These are phyloP conservation scores for Melampsora americana DNA, from an alignment of 1,284 basidiomycete genomes.

Conservation along the genomic window DNA sequence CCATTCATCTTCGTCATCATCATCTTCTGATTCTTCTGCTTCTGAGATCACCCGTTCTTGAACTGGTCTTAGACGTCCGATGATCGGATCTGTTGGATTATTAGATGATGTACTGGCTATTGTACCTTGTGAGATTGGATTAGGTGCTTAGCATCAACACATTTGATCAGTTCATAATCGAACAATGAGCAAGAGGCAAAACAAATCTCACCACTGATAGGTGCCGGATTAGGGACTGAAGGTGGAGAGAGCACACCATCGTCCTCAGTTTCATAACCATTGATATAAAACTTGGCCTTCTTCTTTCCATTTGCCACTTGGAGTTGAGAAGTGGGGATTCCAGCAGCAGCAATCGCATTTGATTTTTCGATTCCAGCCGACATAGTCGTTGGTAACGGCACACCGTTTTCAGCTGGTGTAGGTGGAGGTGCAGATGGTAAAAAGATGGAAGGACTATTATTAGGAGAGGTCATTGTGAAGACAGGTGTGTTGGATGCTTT, in stretches of 20 bases:
- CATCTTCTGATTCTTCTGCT: conserved; percentile 12
- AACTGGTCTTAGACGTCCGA: background rate
- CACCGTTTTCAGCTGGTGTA: conserved; percentile 20
- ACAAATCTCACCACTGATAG: background rate
- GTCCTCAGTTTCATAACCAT: conserved; percentile 24
- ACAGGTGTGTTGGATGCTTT: conserved; percentile 7
- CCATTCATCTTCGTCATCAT: conserved; percentile 35
- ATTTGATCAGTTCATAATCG: no score
- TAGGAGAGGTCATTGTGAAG: conserved; percentile 7
- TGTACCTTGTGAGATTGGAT: no score
- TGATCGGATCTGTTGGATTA: background rate
- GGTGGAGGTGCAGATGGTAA: conserved; percentile 27
- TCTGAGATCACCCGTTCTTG: background rate
- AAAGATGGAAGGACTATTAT: conserved; percentile 3
- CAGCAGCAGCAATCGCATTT: background rate
- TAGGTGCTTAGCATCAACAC: no score
- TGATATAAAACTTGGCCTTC: conserved; percentile 29
- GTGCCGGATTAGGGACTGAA: conserved; percentile 1
- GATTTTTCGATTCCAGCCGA: conserved; percentile 11
- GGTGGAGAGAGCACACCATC: conserved; percentile 17
- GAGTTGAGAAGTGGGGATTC: background rate
- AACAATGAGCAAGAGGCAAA: no score
- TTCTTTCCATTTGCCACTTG: background rate
- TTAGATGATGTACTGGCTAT: no score
- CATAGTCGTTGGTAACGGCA: conserved; percentile 32